Conservation (phyloP, 2,329 filamentous ascomycete species). For the Colletotrichum sansevieriae region DNA sequence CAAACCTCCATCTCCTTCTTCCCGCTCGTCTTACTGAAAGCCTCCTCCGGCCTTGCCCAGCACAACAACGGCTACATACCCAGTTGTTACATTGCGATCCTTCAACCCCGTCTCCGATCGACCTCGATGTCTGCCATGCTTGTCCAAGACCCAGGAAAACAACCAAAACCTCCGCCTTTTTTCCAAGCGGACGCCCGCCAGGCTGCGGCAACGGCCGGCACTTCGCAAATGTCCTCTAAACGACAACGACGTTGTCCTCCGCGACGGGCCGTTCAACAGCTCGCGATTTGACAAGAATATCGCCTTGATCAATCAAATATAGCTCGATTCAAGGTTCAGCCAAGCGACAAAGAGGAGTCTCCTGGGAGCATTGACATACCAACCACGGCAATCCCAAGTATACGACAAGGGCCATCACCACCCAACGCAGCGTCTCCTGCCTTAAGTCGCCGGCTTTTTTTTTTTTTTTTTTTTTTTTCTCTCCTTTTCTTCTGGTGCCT, state of each 20-base stretch:
- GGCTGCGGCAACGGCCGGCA: neutral
- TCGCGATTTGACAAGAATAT: neutral
- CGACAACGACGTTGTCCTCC: neutral
- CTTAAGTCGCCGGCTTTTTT: neutral
- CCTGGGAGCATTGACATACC: neutral
- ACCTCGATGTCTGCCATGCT: neutral
- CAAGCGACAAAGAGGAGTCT: slow-evolving; percentile 5
- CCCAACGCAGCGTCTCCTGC: too few relatives aligned
- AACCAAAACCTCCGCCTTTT: neutral
- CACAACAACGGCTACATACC: neutral
- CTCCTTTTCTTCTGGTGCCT: too few relatives aligned
- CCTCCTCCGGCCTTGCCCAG: too few relatives aligned
- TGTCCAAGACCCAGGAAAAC: slow-evolving; percentile 5
- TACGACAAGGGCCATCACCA: neutral
- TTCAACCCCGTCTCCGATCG: slow-evolving; percentile 24
- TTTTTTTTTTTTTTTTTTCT: neutral
- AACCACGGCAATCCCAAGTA: slow-evolving; percentile 7
- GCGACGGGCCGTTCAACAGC: neutral
- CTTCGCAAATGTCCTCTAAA: neutral
- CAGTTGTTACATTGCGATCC: slow-evolving; percentile 16
- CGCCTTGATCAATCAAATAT: slow-evolving; percentile 3
- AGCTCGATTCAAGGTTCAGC: slow-evolving; percentile 23
- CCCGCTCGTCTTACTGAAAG: neutral
- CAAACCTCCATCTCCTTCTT: slow-evolving; percentile 8
- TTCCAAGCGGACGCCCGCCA: neutral